Conservation (phyloP, 1,139 yeast species). For the Geotrichum europaeum region DNA sequence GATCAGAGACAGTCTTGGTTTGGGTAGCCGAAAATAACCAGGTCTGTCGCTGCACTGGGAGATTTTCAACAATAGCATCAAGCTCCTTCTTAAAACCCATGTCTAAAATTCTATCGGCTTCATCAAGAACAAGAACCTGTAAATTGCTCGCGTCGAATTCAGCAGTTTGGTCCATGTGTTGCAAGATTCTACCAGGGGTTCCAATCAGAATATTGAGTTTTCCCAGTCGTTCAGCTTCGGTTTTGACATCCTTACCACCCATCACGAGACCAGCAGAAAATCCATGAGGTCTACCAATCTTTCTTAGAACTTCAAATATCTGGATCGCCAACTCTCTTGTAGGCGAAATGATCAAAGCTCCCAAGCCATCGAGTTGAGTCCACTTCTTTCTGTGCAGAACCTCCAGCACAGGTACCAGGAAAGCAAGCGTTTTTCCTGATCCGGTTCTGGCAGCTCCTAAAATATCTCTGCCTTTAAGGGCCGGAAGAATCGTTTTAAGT, state of each 20-base stretch:
- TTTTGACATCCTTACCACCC: slow-evolving; percentile 92
- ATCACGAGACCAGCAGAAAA: slow-evolving; percentile 93
- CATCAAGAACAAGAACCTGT: slow-evolving; percentile 82
- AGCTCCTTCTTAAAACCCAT: slow-evolving; percentile 92
- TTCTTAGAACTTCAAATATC: slow-evolving; percentile 81
- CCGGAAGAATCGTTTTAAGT: slow-evolving; percentile 65
- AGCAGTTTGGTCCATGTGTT: slow-evolving; percentile 90
- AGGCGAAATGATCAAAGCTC: slow-evolving; percentile 87
- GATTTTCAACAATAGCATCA: slow-evolving; percentile 75
- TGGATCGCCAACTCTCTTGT: slow-evolving; percentile 94
- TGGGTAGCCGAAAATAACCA: slow-evolving; percentile 89
- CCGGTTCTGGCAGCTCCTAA: slow-evolving; percentile 96
- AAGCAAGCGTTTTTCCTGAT: slow-evolving; percentile 92
- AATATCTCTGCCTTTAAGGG: slow-evolving; percentile 75
- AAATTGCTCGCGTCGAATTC: slow-evolving; percentile 76
- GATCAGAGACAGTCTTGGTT: slow-evolving; percentile 76
- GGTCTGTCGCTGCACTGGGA: slow-evolving; percentile 80
- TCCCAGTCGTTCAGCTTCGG: slow-evolving; percentile 78
- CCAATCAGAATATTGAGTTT: slow-evolving; percentile 85
- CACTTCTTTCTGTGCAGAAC: slow-evolving; percentile 64
- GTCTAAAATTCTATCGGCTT: slow-evolving; percentile 92
- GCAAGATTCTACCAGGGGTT: slow-evolving; percentile 92
- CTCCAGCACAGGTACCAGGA: slow-evolving; percentile 79
- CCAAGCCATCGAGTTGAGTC: slow-evolving; percentile 87
- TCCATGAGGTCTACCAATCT: slow-evolving; percentile 72